These are phyloP conservation scores for Mariannaea sp. DNA, from an alignment of 2,329 filamentous ascomycete genomes.

Conservation along the genomic window DNA sequence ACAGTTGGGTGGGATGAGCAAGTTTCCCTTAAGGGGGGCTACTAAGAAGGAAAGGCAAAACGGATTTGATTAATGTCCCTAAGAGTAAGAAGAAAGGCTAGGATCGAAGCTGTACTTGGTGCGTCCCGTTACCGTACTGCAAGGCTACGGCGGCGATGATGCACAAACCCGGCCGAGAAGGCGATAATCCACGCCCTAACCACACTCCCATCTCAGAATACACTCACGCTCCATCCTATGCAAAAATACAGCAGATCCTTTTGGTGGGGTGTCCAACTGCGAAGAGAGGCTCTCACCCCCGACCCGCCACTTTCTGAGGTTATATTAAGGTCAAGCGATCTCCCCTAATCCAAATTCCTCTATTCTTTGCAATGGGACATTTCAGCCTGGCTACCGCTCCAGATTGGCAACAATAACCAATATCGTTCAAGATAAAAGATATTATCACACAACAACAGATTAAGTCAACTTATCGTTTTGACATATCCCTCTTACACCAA, in stretches of 20 bases:
- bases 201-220: constrained; percentile 4
- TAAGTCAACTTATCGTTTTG: background rate
- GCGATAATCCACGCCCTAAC: constrained; percentile 8
- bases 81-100: background rate
- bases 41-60: background rate
- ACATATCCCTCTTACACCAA: background rate
- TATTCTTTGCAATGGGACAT: constrained; percentile 12
- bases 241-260: constrained; percentile 2
- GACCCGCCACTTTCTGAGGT: constrained; percentile 18
- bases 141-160: background rate
- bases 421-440: background rate
- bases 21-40: background rate
- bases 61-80: no score
- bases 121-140: background rate
- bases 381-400: background rate
- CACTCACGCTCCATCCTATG: background rate
- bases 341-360: constrained; percentile 11
- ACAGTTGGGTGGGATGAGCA: constrained; percentile 21
- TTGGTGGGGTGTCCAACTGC: constrained; percentile 6
- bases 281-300: constrained; percentile 3
- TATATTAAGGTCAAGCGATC: constrained; percentile 35
- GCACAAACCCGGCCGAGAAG: constrained; percentile 2
- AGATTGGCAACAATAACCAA: no score
- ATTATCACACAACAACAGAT: background rate
- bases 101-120: constrained; percentile 3